These are phyloP conservation scores for Hymenoscyphus linearis DNA, from an alignment of 2,329 filamentous ascomycete genomes.

Conservation along the genomic window DNA sequence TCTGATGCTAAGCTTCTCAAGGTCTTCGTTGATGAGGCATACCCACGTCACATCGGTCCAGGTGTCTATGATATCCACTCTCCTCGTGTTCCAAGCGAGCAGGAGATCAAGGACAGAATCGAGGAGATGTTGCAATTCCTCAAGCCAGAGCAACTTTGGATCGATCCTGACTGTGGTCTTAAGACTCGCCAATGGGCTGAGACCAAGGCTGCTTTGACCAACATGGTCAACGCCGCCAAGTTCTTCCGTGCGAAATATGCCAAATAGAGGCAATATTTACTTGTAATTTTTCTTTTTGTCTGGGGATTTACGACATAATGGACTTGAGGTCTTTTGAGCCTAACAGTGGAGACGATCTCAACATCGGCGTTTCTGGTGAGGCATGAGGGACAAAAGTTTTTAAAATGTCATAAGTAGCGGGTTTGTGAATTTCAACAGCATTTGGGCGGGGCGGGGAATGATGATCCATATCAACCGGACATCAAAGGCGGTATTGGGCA, in stretches of 20 bases:
- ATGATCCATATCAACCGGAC: slow-evolving; percentile 34
- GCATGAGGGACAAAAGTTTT: slow-evolving; percentile 31
- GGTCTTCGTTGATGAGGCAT: slow-evolving; percentile 96
- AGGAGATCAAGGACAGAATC: slow-evolving; percentile 98
- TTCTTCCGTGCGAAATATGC: slow-evolving; percentile 87
- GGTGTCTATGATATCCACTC: slow-evolving; percentile 99
- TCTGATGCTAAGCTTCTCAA: slow-evolving; percentile 98
- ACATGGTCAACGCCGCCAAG: slow-evolving; percentile 99
- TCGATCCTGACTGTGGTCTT: slow-evolving; percentile 98
- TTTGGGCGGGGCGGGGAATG: slow-evolving; percentile 18
- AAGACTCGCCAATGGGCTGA: slow-evolving; percentile 99
- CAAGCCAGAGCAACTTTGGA: slow-evolving; percentile 98
- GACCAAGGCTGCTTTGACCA: slow-evolving; percentile 91
- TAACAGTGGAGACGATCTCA: slow-evolving; percentile 39
- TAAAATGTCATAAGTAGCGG: slow-evolving; percentile 7
- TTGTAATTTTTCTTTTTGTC: slow-evolving; percentile 14
- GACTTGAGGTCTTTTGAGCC: slow-evolving; percentile 21
- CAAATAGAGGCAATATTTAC: slow-evolving; percentile 20
- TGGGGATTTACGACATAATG: slow-evolving; percentile 15
- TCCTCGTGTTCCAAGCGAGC: slow-evolving; percentile 90
- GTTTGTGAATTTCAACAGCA: slow-evolving; percentile 32
- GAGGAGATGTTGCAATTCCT: slow-evolving; percentile 97
- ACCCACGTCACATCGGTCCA: slow-evolving; percentile 96
- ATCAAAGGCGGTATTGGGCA: slow-evolving; percentile 21
- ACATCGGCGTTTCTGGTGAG: slow-evolving; percentile 41